Evolutionary conservation across 1,284 basidiomycete species (phyloP).

Genomic region (Naganishia liquefaciens): DNA sequence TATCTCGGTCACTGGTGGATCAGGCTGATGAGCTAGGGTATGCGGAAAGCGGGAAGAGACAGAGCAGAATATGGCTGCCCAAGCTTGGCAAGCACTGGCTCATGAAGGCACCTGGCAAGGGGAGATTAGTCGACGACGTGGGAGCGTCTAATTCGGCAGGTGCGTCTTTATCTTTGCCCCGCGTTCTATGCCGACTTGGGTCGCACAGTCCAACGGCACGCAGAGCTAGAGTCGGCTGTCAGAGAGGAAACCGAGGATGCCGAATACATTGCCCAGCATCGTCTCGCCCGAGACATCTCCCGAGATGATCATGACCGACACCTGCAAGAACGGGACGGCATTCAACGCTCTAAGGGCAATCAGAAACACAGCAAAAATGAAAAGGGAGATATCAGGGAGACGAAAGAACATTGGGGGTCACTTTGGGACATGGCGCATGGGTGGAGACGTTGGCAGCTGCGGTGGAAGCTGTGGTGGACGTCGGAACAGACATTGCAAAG

Average conservation of each 20-base stretch:
- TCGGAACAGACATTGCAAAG: slow-evolving; percentile 25
- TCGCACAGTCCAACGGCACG: slow-evolving; percentile 10
- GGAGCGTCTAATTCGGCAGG: slow-evolving; percentile 15
- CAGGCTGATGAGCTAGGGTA: slow-evolving; percentile 14
- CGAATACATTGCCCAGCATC: slow-evolving; percentile 12
- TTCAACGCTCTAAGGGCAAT: too few relatives aligned
- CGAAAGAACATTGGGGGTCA: not conserved
- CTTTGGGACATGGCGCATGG: not conserved
- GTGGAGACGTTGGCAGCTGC: slow-evolving; percentile 16
- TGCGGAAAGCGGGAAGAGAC: slow-evolving; percentile 6
- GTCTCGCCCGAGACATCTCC: slow-evolving; percentile 5
- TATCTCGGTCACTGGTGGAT: not conserved
- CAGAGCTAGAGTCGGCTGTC: slow-evolving; percentile 14
- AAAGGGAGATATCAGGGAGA: slow-evolving; percentile 7
- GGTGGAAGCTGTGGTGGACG: slow-evolving; percentile 27
- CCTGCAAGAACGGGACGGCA: slow-evolving; percentile 1
- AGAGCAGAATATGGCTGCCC: slow-evolving; percentile 11
- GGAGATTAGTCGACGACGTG: slow-evolving; percentile 15
- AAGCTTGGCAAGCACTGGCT: slow-evolving; percentile 22
- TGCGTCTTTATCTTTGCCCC: not conserved
- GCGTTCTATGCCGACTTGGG: not conserved
- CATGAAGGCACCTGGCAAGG: slow-evolving; percentile 18
- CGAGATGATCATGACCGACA: slow-evolving; percentile 15
- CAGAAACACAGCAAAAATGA: not conserved
- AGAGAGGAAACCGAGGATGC: slow-evolving; percentile 15